Base-by-base conservation (phyloP, 2,329 filamentous ascomycete genomes). In the Xylariomycetidae sp. region DNA sequence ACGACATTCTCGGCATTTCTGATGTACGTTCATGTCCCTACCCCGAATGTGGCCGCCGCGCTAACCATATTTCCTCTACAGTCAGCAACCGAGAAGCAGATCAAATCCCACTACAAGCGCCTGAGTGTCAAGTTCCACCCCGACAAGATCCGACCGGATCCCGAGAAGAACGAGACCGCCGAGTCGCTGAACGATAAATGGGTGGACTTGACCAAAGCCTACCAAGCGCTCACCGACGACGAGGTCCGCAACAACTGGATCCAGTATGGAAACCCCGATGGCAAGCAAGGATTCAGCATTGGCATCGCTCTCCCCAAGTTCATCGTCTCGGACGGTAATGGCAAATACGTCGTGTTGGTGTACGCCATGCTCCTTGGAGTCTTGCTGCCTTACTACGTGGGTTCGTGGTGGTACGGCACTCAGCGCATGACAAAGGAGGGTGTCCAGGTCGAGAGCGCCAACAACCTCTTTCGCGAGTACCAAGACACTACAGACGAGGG, bases 381-480 rank as follows among this genome's bases (percentile, higher is more conserved):
- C 41, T 67, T 95, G 39, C 70, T 98, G 32, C 92, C 92, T 3
- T 98, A 93, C 59, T 70, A 92, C 29, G 90, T 98, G 35, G 92
- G 92, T 29, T 88, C 84, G 38, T 98, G 92, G 92, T 98, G 92
- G 92, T 98, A 98, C 57, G 92, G 93, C 40, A 93, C 87, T 20
- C 90, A 95, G 61, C 78, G 82, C 50, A 78, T 85, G 61, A 96
- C 92, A 23, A 93, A 90, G 65, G 93, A 98, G 61, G 87, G 86
- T 48, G 84, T 96, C 17, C 71, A 95, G 35, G 82, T 95, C 57
- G 86, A 92, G 56, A 95, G 85, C 60, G 89, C 93, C 48, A 93
- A 93, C 60, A 89, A 87, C 46, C 75, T 98, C 38, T 96, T 98
- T 74, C 82, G 81, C 49, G 87, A 95, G 54, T 98, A 93, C 63